These are phyloP conservation scores for Salicornia ramosissima DNA, from an alignment of 148 eudicot species.

Conservation along the genomic window DNA sequence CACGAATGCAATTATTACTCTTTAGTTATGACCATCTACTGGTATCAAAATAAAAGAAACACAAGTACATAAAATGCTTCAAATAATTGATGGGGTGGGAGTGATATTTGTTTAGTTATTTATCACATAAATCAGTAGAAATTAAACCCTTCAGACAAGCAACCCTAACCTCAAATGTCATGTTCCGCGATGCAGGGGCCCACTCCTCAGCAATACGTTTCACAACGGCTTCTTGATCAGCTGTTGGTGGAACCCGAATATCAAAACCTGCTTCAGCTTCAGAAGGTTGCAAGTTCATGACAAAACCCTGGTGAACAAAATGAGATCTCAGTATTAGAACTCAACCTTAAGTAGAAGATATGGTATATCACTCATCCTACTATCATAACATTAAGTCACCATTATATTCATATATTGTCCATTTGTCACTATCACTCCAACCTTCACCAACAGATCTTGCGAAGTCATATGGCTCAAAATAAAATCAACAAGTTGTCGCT, in stretches of 20 bases:
- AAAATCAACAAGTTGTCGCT: background rate
- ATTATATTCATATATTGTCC: background rate
- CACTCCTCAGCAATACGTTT: conserved; percentile 84
- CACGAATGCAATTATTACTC: background rate
- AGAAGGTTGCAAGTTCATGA: conserved; percentile 98
- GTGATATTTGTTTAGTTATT: background rate
- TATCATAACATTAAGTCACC: background rate
- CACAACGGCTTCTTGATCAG: conserved; percentile 59
- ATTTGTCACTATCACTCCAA: background rate
- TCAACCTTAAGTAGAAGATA: background rate
- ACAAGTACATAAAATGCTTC: background rate
- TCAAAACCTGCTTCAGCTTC: conserved; percentile 97
- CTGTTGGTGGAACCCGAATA: conserved; percentile 86
- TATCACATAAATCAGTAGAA: background rate
- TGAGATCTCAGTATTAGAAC: conserved; percentile 9
- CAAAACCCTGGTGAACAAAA: conserved; percentile 62
- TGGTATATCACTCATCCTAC: background rate
- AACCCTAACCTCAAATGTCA: conserved; percentile 80
- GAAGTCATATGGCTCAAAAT: background rate
- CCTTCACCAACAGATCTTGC: background rate
- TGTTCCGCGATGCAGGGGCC: conserved; percentile 95
- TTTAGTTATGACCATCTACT: background rate
- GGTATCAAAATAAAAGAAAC: background rate
- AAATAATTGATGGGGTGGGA: background rate
- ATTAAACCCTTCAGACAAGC: background rate